These are phyloP conservation scores for Rhodamnia rubescens DNA, from an alignment of 345 rosid genomes.

Conservation along the genomic window DNA sequence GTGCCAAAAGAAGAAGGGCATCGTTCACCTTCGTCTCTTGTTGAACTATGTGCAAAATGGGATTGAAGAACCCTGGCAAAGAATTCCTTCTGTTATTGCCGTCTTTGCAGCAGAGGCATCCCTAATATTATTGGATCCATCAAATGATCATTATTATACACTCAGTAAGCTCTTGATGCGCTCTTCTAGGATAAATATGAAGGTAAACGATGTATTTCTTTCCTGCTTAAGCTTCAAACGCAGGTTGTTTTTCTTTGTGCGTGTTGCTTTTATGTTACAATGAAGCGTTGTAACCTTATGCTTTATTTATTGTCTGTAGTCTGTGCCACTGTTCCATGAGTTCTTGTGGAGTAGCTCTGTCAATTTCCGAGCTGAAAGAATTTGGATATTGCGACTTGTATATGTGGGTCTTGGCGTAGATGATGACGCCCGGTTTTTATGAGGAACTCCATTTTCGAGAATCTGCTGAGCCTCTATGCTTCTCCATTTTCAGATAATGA, in stretches of 20 bases:
- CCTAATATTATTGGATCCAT: conserved; percentile 69
- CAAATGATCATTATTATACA: conserved; percentile 54
- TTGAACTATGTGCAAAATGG: conserved; percentile 76
- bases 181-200: conserved; percentile 53
- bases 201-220: conserved; percentile 29
- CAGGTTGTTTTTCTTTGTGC: not conserved
- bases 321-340: conserved; percentile 54
- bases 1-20: conserved; percentile 50
- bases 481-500: conserved; percentile 67
- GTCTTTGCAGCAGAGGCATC: conserved; percentile 87
- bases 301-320: conserved; percentile 30
- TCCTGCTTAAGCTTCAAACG: not conserved
- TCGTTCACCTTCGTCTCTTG: conserved; percentile 48
- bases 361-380: conserved; percentile 65
- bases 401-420: conserved; percentile 67
- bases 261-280: not conserved
- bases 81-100: conserved; percentile 70
- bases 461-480: conserved; percentile 57
- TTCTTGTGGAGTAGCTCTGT: conserved; percentile 56
- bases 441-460: conserved; percentile 40
- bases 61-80: conserved; percentile 71
- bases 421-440: conserved; percentile 53
- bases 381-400: conserved; percentile 72
- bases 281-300: not conserved
- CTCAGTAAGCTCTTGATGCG: conserved; percentile 45